Conservation (phyloP, 2,329 filamentous ascomycete genomes). For the Cercospora beticola region DNA sequence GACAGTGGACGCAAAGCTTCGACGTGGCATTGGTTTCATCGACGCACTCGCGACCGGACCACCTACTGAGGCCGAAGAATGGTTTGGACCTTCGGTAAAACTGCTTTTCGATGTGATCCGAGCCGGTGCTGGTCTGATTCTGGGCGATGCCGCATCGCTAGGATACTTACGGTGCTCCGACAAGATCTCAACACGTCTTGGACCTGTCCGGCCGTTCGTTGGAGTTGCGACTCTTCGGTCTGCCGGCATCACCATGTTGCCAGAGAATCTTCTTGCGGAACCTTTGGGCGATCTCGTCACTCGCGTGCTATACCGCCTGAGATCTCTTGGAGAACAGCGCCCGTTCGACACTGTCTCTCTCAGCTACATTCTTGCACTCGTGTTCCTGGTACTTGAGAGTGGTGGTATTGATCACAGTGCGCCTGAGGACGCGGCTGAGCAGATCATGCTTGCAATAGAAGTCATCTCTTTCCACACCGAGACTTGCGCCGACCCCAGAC, state of each 20-base stretch:
- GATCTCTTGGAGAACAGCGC: slow-evolving; percentile 89
- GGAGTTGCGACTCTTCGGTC: slow-evolving; percentile 83
- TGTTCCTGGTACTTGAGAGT: slow-evolving; percentile 74
- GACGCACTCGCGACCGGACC: slow-evolving; percentile 78
- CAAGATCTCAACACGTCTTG: slow-evolving; percentile 71
- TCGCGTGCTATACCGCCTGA: slow-evolving; percentile 82
- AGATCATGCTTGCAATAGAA: slow-evolving; percentile 84
- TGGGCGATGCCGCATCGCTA: slow-evolving; percentile 73
- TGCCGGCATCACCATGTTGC: slow-evolving; percentile 69
- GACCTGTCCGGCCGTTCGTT: slow-evolving; percentile 75
- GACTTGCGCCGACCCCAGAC: slow-evolving; percentile 68
- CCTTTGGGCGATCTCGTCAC: slow-evolving; percentile 79
- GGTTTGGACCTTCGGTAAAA: slow-evolving; percentile 80
- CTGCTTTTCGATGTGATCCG: slow-evolving; percentile 72
- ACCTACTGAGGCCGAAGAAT: slow-evolving; percentile 81
- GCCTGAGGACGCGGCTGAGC: slow-evolving; percentile 79
- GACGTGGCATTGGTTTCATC: slow-evolving; percentile 83
- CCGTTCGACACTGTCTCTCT: slow-evolving; percentile 86
- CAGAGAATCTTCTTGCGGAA: slow-evolving; percentile 72
- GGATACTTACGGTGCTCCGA: slow-evolving; percentile 79
- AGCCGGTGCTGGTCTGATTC: slow-evolving; percentile 76
- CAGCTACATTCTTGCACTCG: slow-evolving; percentile 79
- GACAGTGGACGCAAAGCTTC: slow-evolving; percentile 66
- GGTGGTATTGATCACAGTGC: slow-evolving; percentile 70
- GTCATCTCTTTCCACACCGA: slow-evolving; percentile 86